Evolutionary conservation across 2,329 filamentous ascomycete species (phyloP), one percentile per base, ranked within the genome.

Genomic region (Colletotrichum lini): DNA sequence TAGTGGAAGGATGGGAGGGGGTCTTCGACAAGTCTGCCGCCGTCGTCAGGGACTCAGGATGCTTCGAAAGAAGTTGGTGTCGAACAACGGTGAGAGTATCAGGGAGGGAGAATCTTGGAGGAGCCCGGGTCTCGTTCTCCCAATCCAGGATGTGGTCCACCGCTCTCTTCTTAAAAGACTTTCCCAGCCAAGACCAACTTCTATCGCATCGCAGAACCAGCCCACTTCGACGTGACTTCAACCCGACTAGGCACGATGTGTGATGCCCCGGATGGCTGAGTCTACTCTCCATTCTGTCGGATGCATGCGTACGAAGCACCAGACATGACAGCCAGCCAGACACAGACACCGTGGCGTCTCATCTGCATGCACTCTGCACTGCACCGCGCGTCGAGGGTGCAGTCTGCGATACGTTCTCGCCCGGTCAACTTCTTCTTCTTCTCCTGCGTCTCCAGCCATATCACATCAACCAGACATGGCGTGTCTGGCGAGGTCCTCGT

Each of bases 251-350:
- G 30, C 30, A 52, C 38, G 40, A n/a, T 47, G 66, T 45, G 50
- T 23, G 50, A 57, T 23, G 18, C 26, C 30, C 30, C 38, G 21
- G 59, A 56, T 65, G 60, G 40, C 9, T 50, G 30, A 50, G 1
- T 23, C 15, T 38, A 60, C 47, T 44, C 47, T 56, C 52, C 40
- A 47, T 68, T 63, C 56, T 49, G 38, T 63, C n/a, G 21, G 10
- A n/a, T 21, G 35, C 53, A 35, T 3, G 30, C n/a, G 68, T 45
- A 71, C 35, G 47, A 70, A 35, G 50, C 63, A 67, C 3, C 40
- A 45, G 23, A 30, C 23, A 21, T 16, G 16, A 53, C 21, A 12
- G 9, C 7, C 49, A 18, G 30, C 30, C 30, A 30, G 30, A 30
- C 30, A 9, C 30, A 30, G 30, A 30, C 30, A 30, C 30, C 1